A percentile compares a stretch with the other conserved stretches of the same genome.
Conservation (phyloP, 441 rosid species). For the Brassica hybrid region DNA sequence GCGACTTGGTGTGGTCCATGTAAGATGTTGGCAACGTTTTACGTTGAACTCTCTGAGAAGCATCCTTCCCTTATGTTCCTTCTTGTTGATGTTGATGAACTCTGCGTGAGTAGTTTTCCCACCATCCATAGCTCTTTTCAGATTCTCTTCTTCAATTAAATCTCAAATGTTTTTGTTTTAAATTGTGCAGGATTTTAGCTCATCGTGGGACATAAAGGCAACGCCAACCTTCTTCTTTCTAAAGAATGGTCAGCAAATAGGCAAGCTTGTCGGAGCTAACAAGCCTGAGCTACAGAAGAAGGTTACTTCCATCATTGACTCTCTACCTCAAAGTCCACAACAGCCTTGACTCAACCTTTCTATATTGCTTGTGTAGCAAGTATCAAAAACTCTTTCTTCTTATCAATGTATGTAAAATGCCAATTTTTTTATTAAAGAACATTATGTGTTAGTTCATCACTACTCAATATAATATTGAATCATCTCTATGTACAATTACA, state of each 20-base stretch:
- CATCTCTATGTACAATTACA: too few relatives aligned
- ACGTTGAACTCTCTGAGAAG: slow-evolving; percentile 78
- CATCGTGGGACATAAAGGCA: slow-evolving; percentile 92
- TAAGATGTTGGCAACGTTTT: slow-evolving; percentile 77
- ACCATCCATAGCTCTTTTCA: not conserved
- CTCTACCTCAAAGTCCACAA: slow-evolving; percentile 25
- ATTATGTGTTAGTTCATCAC: too few relatives aligned
- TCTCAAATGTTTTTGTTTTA: not conserved
- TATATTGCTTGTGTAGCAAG: too few relatives aligned
- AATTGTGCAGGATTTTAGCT: slow-evolving; percentile 80
- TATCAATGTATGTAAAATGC: too few relatives aligned
- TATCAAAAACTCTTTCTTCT: too few relatives aligned
- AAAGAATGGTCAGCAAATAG: slow-evolving; percentile 77
- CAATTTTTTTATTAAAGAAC: too few relatives aligned
- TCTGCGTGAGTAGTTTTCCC: slow-evolving; percentile 76
- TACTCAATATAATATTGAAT: too few relatives aligned
- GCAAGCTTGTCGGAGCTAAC: slow-evolving; percentile 96
- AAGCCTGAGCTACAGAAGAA: slow-evolving; percentile 92
- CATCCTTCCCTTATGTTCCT: slow-evolving; percentile 81
- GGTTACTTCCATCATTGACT: slow-evolving; percentile 58
- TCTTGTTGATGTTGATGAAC: slow-evolving; percentile 89
- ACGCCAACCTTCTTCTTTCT: slow-evolving; percentile 97
- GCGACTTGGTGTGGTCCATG: slow-evolving; percentile 99
- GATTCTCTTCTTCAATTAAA: too few relatives aligned
- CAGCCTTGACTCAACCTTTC: too few relatives aligned